Evolutionary conservation across 2,329 filamentous ascomycete genomes (phyloP), one percentile per base, ranked within the genome.

Genomic region (Huntiella moniliformis): DNA sequence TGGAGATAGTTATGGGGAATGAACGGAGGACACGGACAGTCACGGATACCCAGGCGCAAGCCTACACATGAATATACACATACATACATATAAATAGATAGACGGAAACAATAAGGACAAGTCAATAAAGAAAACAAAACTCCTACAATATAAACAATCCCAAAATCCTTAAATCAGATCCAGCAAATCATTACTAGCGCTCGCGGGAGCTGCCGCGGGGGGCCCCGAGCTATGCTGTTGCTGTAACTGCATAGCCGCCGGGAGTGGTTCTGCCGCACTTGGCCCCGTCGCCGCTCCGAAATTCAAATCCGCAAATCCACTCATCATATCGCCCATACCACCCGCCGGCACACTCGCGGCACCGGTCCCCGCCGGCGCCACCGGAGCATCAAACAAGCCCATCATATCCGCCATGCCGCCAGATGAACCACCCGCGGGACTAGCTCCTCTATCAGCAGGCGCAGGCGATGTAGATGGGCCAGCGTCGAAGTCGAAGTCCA

Each of bases 401-500:
- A 76, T 77, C 65, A 77, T 77, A 53, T 77, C 72, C 7, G 71
- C 73, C 63, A 77, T 71, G 42, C 66, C 65, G 34, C 70, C 65
- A 28, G 60, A 66, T 2, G 59, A 57, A 48, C 57, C 60, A 18
- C 57, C 64, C 5, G 67, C 61, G 3, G 81, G 81, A 52, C 78
- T 83, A 34, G 71, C 73, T 16, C 79, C 69, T 44, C 81, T 67
- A 52, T 81, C 77, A 35, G 72, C 75, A 5, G 73, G 63, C 53
- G 87, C 81, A 44, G 84, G 71, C 10, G 83, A 88, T n/a, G 91
- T 88, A 3, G 88, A 88, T 2, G 82, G 87, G 2, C 83, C 81
- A 18, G 88, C 91, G 57, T 96, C 91, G 58, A 94, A 94, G 61
- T 94, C 86, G 56, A 94, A 93, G 56, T 98, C 91, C 47, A 98